These are phyloP conservation scores for Ziziphus jujuba DNA, from an alignment of 306 rosid genomes.

Conservation along the genomic window DNA sequence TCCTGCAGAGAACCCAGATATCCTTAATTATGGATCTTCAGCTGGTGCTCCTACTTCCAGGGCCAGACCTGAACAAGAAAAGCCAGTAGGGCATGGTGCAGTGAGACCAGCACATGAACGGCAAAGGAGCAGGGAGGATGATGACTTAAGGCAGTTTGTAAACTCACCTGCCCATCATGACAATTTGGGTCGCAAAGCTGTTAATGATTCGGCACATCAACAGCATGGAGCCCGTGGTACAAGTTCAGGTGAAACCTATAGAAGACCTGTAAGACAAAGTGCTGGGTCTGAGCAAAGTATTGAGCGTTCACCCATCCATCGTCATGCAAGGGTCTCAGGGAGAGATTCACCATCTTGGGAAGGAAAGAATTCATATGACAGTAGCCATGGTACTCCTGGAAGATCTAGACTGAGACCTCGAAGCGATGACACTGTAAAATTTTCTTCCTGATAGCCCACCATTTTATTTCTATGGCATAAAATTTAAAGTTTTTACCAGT, in stretches of 20 bases:
- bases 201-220: conserved; percentile 41
- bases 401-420: conserved; percentile 70
- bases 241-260: conserved; percentile 53
- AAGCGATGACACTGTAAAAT: conserved; percentile 66
- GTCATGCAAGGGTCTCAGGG: conserved; percentile 59
- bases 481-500: neutral
- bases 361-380: conserved; percentile 61
- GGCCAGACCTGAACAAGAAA: conserved; percentile 33
- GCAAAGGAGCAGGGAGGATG: conserved; percentile 57
- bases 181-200: conserved; percentile 34
- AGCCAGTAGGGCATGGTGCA: conserved; percentile 33
- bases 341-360: conserved; percentile 65
- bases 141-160: conserved; percentile 44
- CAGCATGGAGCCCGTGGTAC: conserved; percentile 45
- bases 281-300: conserved; percentile 62
- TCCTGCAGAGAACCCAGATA: conserved; percentile 66
- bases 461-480: conserved; percentile 13
- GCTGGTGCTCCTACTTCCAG: conserved; percentile 44
- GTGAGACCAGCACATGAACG: conserved; percentile 37
- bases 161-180: conserved; percentile 66
- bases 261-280: conserved; percentile 52
- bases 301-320: conserved; percentile 89
- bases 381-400: conserved; percentile 74
- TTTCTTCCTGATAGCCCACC: conserved; percentile 12
- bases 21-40: conserved; percentile 41